Evolutionary conservation across 1,284 basidiomycete species (phyloP), one percentile per base, ranked within the genome.

Genomic region (Tilletia setariae): DNA sequence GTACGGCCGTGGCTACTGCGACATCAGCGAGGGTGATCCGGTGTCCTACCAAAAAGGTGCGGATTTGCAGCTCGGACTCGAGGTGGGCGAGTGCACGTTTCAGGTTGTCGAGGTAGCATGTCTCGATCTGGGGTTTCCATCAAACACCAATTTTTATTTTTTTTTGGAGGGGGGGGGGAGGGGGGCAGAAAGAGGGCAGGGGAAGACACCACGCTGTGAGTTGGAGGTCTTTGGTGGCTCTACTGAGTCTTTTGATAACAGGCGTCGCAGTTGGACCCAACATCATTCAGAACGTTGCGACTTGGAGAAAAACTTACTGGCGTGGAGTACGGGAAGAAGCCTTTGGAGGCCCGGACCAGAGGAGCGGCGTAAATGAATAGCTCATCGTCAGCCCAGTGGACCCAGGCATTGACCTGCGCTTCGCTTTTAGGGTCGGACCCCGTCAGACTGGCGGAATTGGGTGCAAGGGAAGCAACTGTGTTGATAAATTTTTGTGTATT

Each of bases 1-100:
- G 64, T 40, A 83, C 68, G 74, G 68, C 68, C 51, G 86, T 83
- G 53, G 90, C 92, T 74, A 93, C 75, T 76, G 85, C 84, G 84
- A 98, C 84, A 82, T 98, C 95, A 74, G 94, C 95, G 66, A 95
- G 87, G 70, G 94, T 93, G 86, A 98, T 90, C 78, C 94, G 92
- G 84, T 98, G 92, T 79, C 90, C 90, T 68, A 94, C 93, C 78
- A 97, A 87, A 88, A 90, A 98, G 67, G 95, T 98, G 81, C 88
- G 89, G 72, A 88, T 86, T 69, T 87, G 83, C 79, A 98, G 89
- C 85, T 91, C 87, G 64, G 85, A 84, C 81, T 98, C 88, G 73
- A 98, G 86, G 74, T 87, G 88, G 67, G 84, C 85, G 65, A 92
- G 85, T 30, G 86, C 83, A 44, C 74, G 69, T 87, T 88, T 51